Base-by-base conservation (phyloP, 345 rosid species). In the Gossypium rotundifolium region DNA sequence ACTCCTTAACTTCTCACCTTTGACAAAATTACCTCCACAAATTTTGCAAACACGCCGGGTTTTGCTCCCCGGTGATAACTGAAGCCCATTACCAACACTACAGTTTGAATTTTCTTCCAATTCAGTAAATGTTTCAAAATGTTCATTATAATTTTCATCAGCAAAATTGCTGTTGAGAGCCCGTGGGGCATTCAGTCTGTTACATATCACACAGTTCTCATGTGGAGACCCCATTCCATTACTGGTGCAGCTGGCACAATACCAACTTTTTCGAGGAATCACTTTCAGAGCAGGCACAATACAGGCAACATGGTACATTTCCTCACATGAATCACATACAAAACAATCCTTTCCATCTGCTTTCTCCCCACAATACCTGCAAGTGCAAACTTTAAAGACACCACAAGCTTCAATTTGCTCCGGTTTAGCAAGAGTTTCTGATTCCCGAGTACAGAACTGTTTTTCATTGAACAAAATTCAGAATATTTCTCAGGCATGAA, bases 251-350 rank as follows among this genome's bases (percentile, higher is more conserved):
- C 66, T 80, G 40, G 76, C 78, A 80, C 99, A 95, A 75, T 89
- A 91, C 99, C 98, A 95, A 52, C 81, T 86, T 78, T 62, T 84
- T 0, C 79, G 86, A 18, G 93, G 88, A 73, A 88, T 90, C 81
- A 83, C 87, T 66, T 82, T 82, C 70, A 86, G 84, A 69, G 89
- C 89, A 46, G 96, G 96, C 70, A 88, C 82, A 66, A 88, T 91
- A 77, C 98, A 95, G 69, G 90, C 80, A 81, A 93, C 85, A 77
- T 93, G 99, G 82, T 88, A 90, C 78, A 85, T 84, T 70, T 88
- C 91, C 80, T 93, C 97, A 13, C 99, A 95, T 42, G 94, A 90
- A 84, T 91, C 94, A 78, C 98, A 95, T 20, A 91, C 89, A 80
- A 95, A 85, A 76, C 86, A 86, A 66, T 87, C 85, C 81, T 67